Evolutionary conservation across 305 asterid genomes (phyloP), one percentile per base, ranked within the genome.

Genomic region (Rubia tinctorum): DNA sequence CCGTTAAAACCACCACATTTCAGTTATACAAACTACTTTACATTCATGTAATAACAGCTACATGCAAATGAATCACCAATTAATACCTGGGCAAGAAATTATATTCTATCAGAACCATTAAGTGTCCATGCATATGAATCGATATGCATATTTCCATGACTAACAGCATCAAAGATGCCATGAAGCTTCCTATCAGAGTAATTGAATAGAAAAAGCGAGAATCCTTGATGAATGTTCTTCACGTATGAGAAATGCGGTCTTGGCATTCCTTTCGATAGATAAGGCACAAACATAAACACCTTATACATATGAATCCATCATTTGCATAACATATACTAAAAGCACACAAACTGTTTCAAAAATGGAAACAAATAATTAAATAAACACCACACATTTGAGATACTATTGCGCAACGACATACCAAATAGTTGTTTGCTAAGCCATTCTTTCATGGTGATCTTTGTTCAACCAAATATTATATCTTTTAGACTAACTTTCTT

Each of bases 151-250:
- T 80, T 75, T 18, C 97, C 97, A n/a, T 77, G 69, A 22, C 89
- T 56, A 10, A 72, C 78, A 49, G 97, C 97, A 82, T 88, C 86
- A 51, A 79, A 92, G 58, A 90, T 73, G 1, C 97, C 97, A 72
- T 90, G 90, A 25, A 92, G 91, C 67, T 23, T 85, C n/a, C 96
- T 78, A n/a, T n/a, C n/a, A n/a, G n/a, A n/a, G n/a, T n/a, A n/a
- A n/a, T n/a, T n/a, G n/a, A n/a, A n/a, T n/a, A 80, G 89, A 72
- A 92, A 92, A 2, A 92, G 82, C 0, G 85, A 25, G 49, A 90
- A 80, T 40, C 96, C 96, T 61, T 85, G 84, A 68, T 71, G n/a
- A 51, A 86, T 77, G 45, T 87, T 87, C 86, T 73, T 85, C 76
- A 92, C 93, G 55, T 88, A 87, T 22, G 87, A 73, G 72, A 75